A percentile compares a stretch with the other conserved stretches of the same genome.
Conservation (phyloP, 1,284 basidiomycete genomes). For the Trametes versicolor region DNA sequence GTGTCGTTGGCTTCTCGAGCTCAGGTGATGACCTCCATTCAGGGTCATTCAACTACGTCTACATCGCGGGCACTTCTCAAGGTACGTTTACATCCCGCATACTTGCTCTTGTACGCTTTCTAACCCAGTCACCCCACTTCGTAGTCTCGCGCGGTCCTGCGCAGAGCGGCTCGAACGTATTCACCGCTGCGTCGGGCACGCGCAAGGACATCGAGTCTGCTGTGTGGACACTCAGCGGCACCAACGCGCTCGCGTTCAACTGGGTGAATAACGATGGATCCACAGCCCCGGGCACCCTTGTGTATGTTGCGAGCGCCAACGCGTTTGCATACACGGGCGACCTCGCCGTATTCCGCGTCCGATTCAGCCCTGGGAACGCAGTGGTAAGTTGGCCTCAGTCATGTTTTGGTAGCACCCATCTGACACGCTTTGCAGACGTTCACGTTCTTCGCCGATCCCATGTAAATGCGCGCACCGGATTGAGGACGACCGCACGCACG, state of each 20-base stretch:
- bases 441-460: no score
- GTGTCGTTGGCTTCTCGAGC: constrained; percentile 33
- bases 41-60: constrained; percentile 35
- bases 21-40: constrained; percentile 16
- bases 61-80: constrained; percentile 32
- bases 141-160: constrained; percentile 32
- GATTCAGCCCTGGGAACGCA: background rate
- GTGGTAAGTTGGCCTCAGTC: constrained; percentile 12
- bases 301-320: background rate
- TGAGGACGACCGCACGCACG: constrained; percentile 5
- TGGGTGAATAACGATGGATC: constrained; percentile 39
- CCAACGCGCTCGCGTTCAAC: constrained; percentile 22
- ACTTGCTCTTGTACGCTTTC: background rate
- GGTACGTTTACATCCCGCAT: constrained; percentile 25
- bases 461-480: constrained; percentile 8
- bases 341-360: background rate
- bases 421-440: background rate
- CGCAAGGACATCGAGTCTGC: constrained; percentile 32
- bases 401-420: background rate
- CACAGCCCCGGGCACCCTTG: constrained; percentile 1
- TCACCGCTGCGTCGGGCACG: constrained; percentile 28
- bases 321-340: constrained; percentile 19
- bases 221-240: constrained; percentile 34
- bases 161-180: constrained; percentile 27
- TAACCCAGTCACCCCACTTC: background rate